Evolutionary conservation across 352 stramenopile genomes (phyloP).

Genomic region (Globisporangium uncinulatum): DNA sequence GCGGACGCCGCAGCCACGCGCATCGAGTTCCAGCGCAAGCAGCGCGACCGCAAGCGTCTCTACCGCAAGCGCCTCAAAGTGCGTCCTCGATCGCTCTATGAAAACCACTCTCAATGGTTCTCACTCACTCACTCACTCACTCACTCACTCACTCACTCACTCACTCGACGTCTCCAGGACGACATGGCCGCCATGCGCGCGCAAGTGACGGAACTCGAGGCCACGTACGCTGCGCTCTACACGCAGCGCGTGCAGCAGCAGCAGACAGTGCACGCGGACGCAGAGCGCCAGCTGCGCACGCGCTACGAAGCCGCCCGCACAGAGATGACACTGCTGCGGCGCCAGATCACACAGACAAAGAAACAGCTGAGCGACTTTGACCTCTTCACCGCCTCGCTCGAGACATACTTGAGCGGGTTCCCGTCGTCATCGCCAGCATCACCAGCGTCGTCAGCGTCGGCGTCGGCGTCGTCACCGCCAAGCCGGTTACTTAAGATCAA

Average conservation of each 20-base stretch:
- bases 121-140: background rate
- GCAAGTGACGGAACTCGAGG: slow-evolving; percentile 10
- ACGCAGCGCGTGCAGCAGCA: background rate
- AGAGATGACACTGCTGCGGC: slow-evolving; percentile 10
- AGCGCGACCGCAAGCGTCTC: slow-evolving; percentile 15
- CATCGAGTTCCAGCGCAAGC: slow-evolving; percentile 16
- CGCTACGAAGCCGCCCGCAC: slow-evolving; percentile 3
- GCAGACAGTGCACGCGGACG: background rate
- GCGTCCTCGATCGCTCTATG: too few species aligned
- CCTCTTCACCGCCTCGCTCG: slow-evolving; percentile 12
- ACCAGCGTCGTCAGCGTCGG: background rate
- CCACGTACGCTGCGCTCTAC: slow-evolving; percentile 11
- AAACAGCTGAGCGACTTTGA: slow-evolving; percentile 13
- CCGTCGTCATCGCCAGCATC: background rate
- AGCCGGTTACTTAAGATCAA: background rate
- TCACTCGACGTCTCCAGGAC: slow-evolving; percentile 5
- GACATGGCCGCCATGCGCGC: slow-evolving; percentile 15
- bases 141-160: background rate
- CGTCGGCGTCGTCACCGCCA: background rate
- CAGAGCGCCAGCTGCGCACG: slow-evolving; percentile 2
- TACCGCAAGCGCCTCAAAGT: slow-evolving; percentile 13
- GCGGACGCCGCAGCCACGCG: slow-evolving; percentile 5
- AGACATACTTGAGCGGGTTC: slow-evolving; percentile 11
- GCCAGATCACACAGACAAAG: slow-evolving; percentile 8
- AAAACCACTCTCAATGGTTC: background rate